Evolutionary conservation across 164 flowering plant species (phyloP).

Genomic region (Pachysandra terminalis): DNA sequence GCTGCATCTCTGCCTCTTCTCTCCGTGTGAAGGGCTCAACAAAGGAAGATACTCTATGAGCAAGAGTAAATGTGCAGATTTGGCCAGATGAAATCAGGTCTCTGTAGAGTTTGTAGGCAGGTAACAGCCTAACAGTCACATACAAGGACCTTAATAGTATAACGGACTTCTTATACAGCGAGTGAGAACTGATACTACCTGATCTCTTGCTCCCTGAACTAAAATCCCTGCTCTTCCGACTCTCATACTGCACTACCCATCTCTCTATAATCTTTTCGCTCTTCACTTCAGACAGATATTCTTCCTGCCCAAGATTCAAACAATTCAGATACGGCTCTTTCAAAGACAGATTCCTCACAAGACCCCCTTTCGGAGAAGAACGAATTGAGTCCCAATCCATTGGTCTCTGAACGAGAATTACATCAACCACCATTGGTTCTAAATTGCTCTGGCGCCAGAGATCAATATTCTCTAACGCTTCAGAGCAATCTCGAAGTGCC

Average conservation of each 20-base stretch:
- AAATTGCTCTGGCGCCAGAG: slow-evolving; percentile 69
- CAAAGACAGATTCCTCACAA: slow-evolving; percentile 32
- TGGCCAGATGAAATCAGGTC: slow-evolving; percentile 70
- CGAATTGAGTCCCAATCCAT: slow-evolving; percentile 31
- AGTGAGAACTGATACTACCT: slow-evolving; percentile 33
- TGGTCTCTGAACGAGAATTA: slow-evolving; percentile 53
- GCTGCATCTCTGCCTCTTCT: slow-evolving; percentile 81
- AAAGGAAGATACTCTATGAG: slow-evolving; percentile 62
- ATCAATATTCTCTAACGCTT: slow-evolving; percentile 71
- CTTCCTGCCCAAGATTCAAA: slow-evolving; percentile 53
- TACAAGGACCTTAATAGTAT: slow-evolving; percentile 78
- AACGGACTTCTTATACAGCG: slow-evolving; percentile 62
- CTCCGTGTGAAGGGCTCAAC: slow-evolving; percentile 70
- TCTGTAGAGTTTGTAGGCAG: slow-evolving; percentile 75
- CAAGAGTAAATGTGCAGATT: slow-evolving; percentile 43
- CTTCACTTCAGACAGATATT: slow-evolving; percentile 30
- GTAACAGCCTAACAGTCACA: slow-evolving; percentile 72
- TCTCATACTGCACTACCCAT: slow-evolving; percentile 87
- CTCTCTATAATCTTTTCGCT: slow-evolving; percentile 81
- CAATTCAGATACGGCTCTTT: slow-evolving; percentile 32
- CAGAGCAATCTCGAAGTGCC: slow-evolving; percentile 85
- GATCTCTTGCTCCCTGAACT: slow-evolving; percentile 43
- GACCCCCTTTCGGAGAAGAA: slow-evolving; percentile 36
- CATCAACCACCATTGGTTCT: slow-evolving; percentile 82
- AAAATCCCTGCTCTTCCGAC: slow-evolving; percentile 40